Evolutionary conservation across 805 yeast genomes (phyloP), one percentile per base, ranked within the genome.

Genomic region (Pichia gijzeniarum): DNA sequence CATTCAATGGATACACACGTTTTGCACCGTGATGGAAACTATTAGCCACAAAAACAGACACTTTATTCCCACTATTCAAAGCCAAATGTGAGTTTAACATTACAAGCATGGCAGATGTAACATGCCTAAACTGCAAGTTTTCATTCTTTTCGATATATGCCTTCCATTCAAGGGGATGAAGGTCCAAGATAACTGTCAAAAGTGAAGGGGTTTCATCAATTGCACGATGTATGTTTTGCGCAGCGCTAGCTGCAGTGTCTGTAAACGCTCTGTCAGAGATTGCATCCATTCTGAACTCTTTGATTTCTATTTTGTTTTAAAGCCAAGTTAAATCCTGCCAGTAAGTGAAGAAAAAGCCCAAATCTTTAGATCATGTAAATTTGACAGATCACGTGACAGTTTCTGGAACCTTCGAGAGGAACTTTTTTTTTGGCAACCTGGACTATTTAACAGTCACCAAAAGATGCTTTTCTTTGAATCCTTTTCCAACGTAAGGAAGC

Each of bases 61-160:
- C 95, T 57, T 77, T 77, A 61, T 93, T 93, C 32, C 89, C 79
- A 53, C 85, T 85, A 62, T 86, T 86, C 41, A 87, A 71, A 0
- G 98, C 82, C 39, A 93, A 61, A 62, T 93, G 99, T 1, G 95
- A 89, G 62, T 93, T 93, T 42, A 90, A 62, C 56, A 84, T 80
- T 20, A 93, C 88, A 28, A 88, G 63, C 8, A 90, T 58, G 2
- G 90, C 70, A 50, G 83, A 74, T 6, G 84, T 62, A 7, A 83
- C 79, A 36, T 80, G 79, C 49, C 75, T 71, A 19, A 87, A 62
- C 36, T 78, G 58, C n/a, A 74, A 69, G 4, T 47, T 48, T 4
- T 45, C 42, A 38, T 73, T 73, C 66, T 68, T 44, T 22, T 51
- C 53, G 19, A 35, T 40, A 16, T 74, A 58, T 35, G 65, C 64